These are phyloP conservation scores for Vaucheria bursata DNA, from an alignment of 352 stramenopile genomes.

Conservation along the genomic window DNA sequence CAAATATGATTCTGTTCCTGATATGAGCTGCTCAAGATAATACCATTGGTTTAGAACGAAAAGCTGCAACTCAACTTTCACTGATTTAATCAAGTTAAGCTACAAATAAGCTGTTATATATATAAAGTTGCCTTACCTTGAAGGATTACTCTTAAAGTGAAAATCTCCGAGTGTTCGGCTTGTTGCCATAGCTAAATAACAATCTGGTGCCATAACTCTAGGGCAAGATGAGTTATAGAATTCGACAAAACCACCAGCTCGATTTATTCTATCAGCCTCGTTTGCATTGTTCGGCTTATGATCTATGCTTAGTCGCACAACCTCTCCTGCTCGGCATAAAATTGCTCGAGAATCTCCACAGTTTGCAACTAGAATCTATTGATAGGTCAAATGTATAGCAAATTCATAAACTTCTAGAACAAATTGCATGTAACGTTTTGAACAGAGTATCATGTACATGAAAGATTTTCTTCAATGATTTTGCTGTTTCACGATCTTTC, in stretches of 20 bases:
- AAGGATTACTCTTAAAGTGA: constrained; percentile 28
- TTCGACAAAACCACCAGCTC: constrained; percentile 4
- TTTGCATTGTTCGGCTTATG: constrained; percentile 13
- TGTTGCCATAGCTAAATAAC: constrained; percentile 31
- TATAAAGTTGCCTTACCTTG: neutral
- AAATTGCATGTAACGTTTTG: no score
- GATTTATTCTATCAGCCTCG: constrained; percentile 5
- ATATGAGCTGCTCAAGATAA: no score
- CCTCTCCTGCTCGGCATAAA: constrained; percentile 17
- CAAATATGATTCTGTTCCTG: no score
- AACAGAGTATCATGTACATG: no score
- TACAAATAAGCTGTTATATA: no score
- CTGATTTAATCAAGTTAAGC: no score
- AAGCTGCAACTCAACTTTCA: no score
- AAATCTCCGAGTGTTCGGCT: constrained; percentile 38
- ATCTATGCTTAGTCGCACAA: constrained; percentile 20
- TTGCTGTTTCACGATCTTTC: no score
- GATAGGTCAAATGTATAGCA: no score
- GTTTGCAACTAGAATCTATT: constrained; percentile 28
- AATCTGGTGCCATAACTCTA: constrained; percentile 18
- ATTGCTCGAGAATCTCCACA: constrained; percentile 37
- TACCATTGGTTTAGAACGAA: no score
- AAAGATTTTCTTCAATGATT: no score
- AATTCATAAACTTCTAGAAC: no score
- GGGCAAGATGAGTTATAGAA: neutral